Conservation (phyloP, 208 protist species). For the Leishmania tropica region DNA sequence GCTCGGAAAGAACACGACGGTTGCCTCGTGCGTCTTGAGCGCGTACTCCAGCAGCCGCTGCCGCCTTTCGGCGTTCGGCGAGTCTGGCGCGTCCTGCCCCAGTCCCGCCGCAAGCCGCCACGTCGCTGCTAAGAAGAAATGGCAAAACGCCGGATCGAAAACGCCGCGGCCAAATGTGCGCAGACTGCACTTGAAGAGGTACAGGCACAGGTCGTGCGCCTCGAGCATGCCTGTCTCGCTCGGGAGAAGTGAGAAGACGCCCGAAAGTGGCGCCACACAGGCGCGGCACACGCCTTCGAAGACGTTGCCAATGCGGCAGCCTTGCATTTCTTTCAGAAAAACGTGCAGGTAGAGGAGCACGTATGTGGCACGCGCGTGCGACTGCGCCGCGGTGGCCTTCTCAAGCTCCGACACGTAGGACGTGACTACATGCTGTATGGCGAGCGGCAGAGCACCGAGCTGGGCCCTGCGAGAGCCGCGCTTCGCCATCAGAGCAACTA, state of each 20-base stretch:
- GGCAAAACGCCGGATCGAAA: conserved; percentile 67
- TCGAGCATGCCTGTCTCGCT: conserved; percentile 23
- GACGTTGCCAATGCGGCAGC: conserved; percentile 44
- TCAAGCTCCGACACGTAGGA: conserved; percentile 32
- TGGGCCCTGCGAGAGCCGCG: conserved; percentile 33
- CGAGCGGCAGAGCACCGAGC: conserved; percentile 38
- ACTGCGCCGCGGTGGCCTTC: conserved; percentile 6
- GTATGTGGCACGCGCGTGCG: conserved; percentile 26
- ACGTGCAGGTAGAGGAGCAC: conserved; percentile 68
- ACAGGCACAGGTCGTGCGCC: conserved; percentile 52
- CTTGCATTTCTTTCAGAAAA: conserved; percentile 69
- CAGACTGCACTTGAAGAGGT: conserved; percentile 74
- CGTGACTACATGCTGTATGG: conserved; percentile 34
- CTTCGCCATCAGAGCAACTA: conserved; percentile 66
- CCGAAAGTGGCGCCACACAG: conserved; percentile 51
- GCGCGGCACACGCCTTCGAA: conserved; percentile 53
- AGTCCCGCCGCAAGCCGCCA: conserved; percentile 52
- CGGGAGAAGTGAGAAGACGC: conserved; percentile 40
- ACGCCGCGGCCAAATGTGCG: conserved; percentile 71
- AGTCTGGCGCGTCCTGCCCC: conserved; percentile 5
- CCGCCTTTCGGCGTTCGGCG: conserved; percentile 9
- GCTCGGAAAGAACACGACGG: conserved; percentile 49
- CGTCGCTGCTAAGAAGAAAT: conserved; percentile 47
- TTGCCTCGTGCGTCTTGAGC: conserved; percentile 59
- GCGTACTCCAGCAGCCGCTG: conserved; percentile 72